Conservation (phyloP, 805 yeast species). For the Barnettozyma salicaria region DNA sequence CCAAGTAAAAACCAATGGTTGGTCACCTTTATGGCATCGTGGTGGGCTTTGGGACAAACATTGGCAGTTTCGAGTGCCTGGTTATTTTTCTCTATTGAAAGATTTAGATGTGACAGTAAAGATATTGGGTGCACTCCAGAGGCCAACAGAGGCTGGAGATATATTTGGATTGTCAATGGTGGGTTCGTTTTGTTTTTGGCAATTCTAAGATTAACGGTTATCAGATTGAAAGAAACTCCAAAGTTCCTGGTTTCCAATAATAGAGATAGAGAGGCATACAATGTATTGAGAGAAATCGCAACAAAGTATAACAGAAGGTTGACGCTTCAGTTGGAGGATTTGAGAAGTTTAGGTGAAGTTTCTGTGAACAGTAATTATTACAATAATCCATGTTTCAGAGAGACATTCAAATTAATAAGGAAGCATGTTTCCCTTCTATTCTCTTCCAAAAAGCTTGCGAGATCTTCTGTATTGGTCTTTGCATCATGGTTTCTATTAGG, state of each 20-base stretch:
- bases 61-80: constrained; percentile 42
- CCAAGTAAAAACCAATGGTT: constrained; percentile 45
- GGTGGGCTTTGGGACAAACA: constrained; percentile 56
- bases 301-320: constrained; percentile 35
- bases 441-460: constrained; percentile 33
- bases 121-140: constrained; percentile 35
- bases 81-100: constrained; percentile 40
- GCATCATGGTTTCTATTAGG: constrained; percentile 50
- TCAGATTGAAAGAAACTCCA: constrained; percentile 46
- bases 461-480: constrained; percentile 36
- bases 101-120: constrained; percentile 39
- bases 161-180: constrained; percentile 45
- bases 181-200: constrained; percentile 42
- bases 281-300: constrained; percentile 40
- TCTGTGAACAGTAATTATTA: constrained; percentile 24
- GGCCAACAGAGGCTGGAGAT: constrained; percentile 52
- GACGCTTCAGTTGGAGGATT: constrained; percentile 40
- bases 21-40: constrained; percentile 44
- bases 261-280: constrained; percentile 42
- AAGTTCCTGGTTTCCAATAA: constrained; percentile 44
- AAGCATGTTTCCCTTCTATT: constrained; percentile 39
- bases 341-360: constrained; percentile 39
- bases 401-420: constrained; percentile 27
- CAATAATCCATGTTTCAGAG: constrained; percentile 24
- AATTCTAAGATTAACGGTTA: constrained; percentile 39